Percentiles rank a stretch among this genome's conserved stretches.
Evolutionary conservation across 139 green algal genomes (phyloP).

Genomic region (Haematococcus sp.): DNA sequence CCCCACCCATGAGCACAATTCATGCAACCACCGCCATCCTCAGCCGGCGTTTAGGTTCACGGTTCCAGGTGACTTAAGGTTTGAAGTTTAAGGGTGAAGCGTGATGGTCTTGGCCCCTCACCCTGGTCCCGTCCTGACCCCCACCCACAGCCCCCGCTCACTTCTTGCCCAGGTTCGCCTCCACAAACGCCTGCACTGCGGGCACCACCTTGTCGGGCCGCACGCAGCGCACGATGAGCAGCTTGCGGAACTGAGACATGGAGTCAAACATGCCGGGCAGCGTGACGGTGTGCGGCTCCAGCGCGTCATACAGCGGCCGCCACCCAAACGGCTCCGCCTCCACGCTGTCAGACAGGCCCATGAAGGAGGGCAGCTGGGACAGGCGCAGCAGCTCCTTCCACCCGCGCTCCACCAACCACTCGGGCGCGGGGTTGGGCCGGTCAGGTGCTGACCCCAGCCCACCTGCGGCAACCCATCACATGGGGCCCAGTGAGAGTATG

Average conservation of each 20-base stretch:
- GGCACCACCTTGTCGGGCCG: constrained; percentile 74
- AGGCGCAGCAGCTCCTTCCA: constrained; percentile 43
- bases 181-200: constrained; percentile 53
- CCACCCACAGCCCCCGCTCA: too few relatives aligned
- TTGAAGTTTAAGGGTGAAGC: too few relatives aligned
- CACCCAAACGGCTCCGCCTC: constrained; percentile 41
- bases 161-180: constrained; percentile 44
- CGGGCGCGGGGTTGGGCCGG: constrained; percentile 57
- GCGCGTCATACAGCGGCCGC: constrained; percentile 52
- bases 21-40: too few relatives aligned
- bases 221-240: constrained; percentile 61
- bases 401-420: constrained; percentile 62
- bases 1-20: too few relatives aligned
- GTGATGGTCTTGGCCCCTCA: too few relatives aligned
- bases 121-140: too few relatives aligned
- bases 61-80: too few relatives aligned
- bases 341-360: constrained; percentile 40
- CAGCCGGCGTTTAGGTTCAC: too few relatives aligned
- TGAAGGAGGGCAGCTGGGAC: constrained; percentile 31
- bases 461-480: background rate
- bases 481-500: too few relatives aligned
- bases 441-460: constrained; percentile 11
- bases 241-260: constrained; percentile 50
- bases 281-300: constrained; percentile 49
- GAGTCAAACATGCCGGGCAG: constrained; percentile 48